Conservation (phyloP, 2,329 filamentous ascomycete genomes). For the Xylariaceae sp. region DNA sequence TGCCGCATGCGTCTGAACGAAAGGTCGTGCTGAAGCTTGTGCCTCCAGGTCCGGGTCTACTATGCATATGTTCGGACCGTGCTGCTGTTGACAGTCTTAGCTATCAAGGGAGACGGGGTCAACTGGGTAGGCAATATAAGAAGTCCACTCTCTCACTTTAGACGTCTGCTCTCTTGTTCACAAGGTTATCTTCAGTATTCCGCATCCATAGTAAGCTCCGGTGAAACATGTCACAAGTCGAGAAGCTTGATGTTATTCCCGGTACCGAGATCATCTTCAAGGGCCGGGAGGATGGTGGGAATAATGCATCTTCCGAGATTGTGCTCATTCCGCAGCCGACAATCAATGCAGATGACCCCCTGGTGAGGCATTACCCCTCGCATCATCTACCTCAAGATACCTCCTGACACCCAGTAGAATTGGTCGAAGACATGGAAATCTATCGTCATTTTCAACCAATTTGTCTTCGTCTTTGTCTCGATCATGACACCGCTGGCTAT, state of each 20-base stretch:
- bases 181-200: too few species aligned
- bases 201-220: too few species aligned
- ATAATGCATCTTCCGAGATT: constrained; percentile 1
- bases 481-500: constrained; percentile 32
- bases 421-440: constrained; percentile 29
- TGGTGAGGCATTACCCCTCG: constrained; percentile 6
- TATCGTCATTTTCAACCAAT: constrained; percentile 28
- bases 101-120: too few species aligned
- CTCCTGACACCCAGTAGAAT: constrained; percentile 21
- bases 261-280: constrained; percentile 19
- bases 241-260: constrained; percentile 15
- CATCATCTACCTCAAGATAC: too few species aligned
- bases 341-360: constrained; percentile 17
- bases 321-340: constrained; percentile 22
- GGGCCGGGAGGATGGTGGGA: constrained; percentile 3
- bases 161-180: too few species aligned
- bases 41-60: too few species aligned
- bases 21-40: too few species aligned
- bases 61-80: too few species aligned
- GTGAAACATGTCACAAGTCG: constrained; percentile 4
- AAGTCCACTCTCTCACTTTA: too few species aligned
- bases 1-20: too few species aligned
- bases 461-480: constrained; percentile 30
- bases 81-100: too few species aligned
- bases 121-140: too few species aligned